Conservation (phyloP, 73 alveolate genomes). For the Effrenium voratum region DNA sequence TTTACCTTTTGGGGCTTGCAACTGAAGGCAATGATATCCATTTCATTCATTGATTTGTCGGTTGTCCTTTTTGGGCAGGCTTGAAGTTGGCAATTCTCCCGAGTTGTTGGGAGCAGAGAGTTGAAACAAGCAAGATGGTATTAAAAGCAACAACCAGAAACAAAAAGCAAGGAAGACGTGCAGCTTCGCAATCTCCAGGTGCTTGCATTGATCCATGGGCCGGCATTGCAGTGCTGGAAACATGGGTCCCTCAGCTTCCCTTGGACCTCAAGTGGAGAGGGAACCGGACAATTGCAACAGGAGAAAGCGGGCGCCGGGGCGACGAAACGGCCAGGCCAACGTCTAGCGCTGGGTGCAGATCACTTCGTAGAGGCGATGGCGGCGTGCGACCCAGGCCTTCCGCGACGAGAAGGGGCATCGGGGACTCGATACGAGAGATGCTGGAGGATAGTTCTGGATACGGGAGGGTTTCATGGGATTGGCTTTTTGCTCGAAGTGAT, state of each 20-base stretch:
- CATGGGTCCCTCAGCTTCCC: background rate
- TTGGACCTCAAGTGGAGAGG: background rate
- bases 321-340: conserved; percentile 33
- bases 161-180: background rate
- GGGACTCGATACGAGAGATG: background rate
- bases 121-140: too few species aligned
- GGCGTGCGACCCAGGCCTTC: conserved; percentile 58
- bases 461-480: too few species aligned
- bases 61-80: too few species aligned
- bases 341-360: conserved; percentile 4
- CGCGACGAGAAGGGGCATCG: background rate
- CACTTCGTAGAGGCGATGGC: conserved; percentile 30
- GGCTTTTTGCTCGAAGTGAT: too few species aligned
- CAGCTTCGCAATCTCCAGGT: background rate
- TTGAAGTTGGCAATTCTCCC: too few species aligned
- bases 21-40: too few species aligned
- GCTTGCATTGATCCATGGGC: background rate
- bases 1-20: too few species aligned
- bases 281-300: too few species aligned
- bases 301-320: too few species aligned
- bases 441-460: background rate
- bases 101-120: too few species aligned
- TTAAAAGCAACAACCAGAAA: too few species aligned
- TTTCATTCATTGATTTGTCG: too few species aligned
- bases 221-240: background rate